A percentile compares a stretch with the other conserved stretches of the same genome.
Conservation (phyloP, 2,329 filamentous ascomycete species). For the Clonostachys solani region DNA sequence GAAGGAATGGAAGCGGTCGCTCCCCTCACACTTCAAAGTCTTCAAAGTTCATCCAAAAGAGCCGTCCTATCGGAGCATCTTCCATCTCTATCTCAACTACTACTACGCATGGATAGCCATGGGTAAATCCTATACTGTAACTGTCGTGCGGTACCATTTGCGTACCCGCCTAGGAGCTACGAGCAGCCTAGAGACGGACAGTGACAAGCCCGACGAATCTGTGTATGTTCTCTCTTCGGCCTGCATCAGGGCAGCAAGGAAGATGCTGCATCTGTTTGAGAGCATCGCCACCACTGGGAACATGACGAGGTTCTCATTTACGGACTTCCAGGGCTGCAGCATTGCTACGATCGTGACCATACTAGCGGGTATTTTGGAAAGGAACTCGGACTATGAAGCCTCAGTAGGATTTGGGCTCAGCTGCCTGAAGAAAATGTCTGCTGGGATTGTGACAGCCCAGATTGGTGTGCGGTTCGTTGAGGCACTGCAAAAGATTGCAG, state of each 20-base stretch:
- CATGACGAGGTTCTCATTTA: slow-evolving; percentile 28
- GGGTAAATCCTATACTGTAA: slow-evolving; percentile 24
- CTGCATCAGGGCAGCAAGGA: slow-evolving; percentile 22
- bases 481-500: slow-evolving; percentile 10
- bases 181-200: neutral
- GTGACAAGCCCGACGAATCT: slow-evolving; percentile 3
- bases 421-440: slow-evolving; percentile 24
- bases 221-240: slow-evolving; percentile 11
- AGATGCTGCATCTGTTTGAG: slow-evolving; percentile 23
- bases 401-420: slow-evolving; percentile 20
- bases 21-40: slow-evolving; percentile 17
- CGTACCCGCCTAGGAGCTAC: slow-evolving; percentile 7
- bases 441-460: slow-evolving; percentile 18
- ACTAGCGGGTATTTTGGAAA: slow-evolving; percentile 23
- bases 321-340: slow-evolving; percentile 31
- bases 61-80: slow-evolving; percentile 20
- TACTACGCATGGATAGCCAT: slow-evolving; percentile 28
- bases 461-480: slow-evolving; percentile 16
- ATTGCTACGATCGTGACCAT: slow-evolving; percentile 27
- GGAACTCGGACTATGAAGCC: slow-evolving; percentile 20
- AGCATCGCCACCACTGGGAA: slow-evolving; percentile 16
- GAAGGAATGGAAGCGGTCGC: slow-evolving; percentile 20
- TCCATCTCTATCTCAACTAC: slow-evolving; percentile 28
- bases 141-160: slow-evolving; percentile 17
- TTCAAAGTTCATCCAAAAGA: slow-evolving; percentile 16